Evolutionary conservation across 2,329 filamentous ascomycete species (phyloP).

Genomic region (Penicillium sp.): DNA sequence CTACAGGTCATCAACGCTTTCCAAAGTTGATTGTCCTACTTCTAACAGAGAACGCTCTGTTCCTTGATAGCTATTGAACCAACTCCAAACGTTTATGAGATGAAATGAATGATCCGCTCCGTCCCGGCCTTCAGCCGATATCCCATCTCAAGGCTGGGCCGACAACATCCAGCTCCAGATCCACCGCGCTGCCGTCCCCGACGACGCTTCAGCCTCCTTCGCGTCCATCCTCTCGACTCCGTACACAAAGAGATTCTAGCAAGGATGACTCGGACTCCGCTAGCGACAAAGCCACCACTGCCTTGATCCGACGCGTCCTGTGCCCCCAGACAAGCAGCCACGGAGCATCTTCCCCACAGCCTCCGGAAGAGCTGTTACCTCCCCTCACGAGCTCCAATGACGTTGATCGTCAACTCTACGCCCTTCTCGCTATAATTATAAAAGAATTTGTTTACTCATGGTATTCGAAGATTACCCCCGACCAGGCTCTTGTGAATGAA

Average conservation of each 20-base stretch:
- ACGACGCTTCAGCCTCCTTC: slow-evolving; percentile 27
- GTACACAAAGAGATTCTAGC: slow-evolving; percentile 23
- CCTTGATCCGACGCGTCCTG: slow-evolving; percentile 78
- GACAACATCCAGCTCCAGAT: slow-evolving; percentile 39
- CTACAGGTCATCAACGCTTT: slow-evolving; percentile 11
- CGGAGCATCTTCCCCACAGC: slow-evolving; percentile 56
- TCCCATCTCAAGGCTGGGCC: slow-evolving; percentile 40
- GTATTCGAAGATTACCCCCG: slow-evolving; percentile 90
- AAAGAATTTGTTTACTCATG: slow-evolving; percentile 88
- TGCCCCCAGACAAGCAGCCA: slow-evolving; percentile 63
- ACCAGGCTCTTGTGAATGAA: slow-evolving; percentile 84
- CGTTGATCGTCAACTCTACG: slow-evolving; percentile 89
- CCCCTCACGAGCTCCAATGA: slow-evolving; percentile 93
- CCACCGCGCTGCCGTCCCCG: slow-evolving; percentile 30
- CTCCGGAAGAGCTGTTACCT: slow-evolving; percentile 80
- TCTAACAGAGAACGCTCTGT: slow-evolving; percentile 2
- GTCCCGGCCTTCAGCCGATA: slow-evolving; percentile 43
- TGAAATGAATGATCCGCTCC: slow-evolving; percentile 43
- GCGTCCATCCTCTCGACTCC: slow-evolving; percentile 35
- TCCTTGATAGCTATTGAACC: neutral
- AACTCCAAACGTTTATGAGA: slow-evolving; percentile 22
- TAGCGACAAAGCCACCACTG: slow-evolving; percentile 75
- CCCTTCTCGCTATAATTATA: slow-evolving; percentile 83
- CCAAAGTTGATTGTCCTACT: slow-evolving; percentile 1
- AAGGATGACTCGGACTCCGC: slow-evolving; percentile 52